These are phyloP conservation scores for Pneumocystis murina DNA, from an alignment of 1,139 yeast genomes.

Conservation along the genomic window DNA sequence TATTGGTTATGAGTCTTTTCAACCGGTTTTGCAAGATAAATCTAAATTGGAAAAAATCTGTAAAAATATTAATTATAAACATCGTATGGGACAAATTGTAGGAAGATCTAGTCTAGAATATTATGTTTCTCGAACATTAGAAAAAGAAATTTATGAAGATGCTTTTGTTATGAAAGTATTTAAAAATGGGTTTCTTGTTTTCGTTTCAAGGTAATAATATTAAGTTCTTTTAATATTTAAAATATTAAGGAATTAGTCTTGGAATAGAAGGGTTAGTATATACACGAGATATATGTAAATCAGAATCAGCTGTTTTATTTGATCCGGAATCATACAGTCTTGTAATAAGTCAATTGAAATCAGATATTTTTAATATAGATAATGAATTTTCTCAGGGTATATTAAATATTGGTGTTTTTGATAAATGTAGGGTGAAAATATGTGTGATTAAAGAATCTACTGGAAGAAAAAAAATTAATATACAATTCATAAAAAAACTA, in stretches of 20 bases:
- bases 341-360: conserved; percentile 34
- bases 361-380: background rate
- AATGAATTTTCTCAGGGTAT: background rate
- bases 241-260: conserved; percentile 26
- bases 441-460: conserved; percentile 24
- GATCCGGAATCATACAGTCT: conserved; percentile 68
- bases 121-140: conserved; percentile 95
- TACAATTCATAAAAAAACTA: background rate
- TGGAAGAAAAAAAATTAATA: background rate
- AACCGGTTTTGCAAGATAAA: conserved; percentile 73
- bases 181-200: conserved; percentile 84
- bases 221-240: background rate
- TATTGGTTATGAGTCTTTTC: conserved; percentile 77
- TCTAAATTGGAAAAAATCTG: conserved; percentile 79
- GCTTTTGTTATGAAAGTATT: conserved; percentile 88
- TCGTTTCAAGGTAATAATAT: conserved; percentile 57
- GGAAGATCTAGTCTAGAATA: conserved; percentile 96
- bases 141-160: conserved; percentile 59
- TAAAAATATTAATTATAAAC: conserved; percentile 80
- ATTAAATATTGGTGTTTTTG: conserved; percentile 1
- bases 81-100: conserved; percentile 96
- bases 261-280: conserved; percentile 92
- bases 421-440: conserved; percentile 1
- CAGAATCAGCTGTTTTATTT: conserved; percentile 47
- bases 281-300: conserved; percentile 55